Percentiles rank a stretch among this genome's conserved stretches.
Conservation (phyloP, 495 filamentous ascomycete genomes). For the Aspergillus steynii region DNA sequence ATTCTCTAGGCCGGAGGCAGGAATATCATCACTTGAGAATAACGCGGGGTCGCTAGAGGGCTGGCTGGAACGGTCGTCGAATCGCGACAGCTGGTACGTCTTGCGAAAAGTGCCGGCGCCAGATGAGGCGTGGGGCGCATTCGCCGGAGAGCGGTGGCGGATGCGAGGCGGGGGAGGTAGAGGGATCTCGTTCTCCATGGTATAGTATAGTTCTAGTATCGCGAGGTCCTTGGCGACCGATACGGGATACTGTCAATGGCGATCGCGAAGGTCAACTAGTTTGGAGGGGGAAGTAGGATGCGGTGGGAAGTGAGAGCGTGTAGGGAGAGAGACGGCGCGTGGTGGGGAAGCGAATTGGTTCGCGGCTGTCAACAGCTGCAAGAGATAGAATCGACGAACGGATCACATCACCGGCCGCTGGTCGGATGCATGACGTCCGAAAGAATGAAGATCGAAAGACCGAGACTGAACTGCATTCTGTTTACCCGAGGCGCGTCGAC, state of each 20-base stretch:
- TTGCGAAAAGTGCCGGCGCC: constrained; percentile 26
- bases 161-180: constrained; percentile 46
- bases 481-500: constrained; percentile 11
- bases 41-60: constrained; percentile 72
- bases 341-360: background rate
- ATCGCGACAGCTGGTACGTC: constrained; percentile 35
- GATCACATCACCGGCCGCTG: constrained; percentile 17
- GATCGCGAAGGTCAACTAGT: background rate
- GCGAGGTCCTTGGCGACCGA: background rate
- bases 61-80: constrained; percentile 46
- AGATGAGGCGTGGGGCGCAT: constrained; percentile 15
- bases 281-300: background rate
- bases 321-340: background rate
- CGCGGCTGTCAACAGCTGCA: no score
- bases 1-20: constrained; percentile 66
- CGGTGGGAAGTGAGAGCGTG: background rate
- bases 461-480: background rate
- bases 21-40: constrained; percentile 79
- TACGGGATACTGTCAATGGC: background rate
- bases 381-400: background rate
- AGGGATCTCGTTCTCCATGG: constrained; percentile 47
- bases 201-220: background rate
- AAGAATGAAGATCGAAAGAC: constrained; percentile 15
- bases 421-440: constrained; percentile 18
- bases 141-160: constrained; percentile 40